A percentile compares a stretch with the other conserved stretches of the same genome.
Conservation (phyloP, 768 basidiomycete species). For the Cystobasidium onofrii region DNA sequence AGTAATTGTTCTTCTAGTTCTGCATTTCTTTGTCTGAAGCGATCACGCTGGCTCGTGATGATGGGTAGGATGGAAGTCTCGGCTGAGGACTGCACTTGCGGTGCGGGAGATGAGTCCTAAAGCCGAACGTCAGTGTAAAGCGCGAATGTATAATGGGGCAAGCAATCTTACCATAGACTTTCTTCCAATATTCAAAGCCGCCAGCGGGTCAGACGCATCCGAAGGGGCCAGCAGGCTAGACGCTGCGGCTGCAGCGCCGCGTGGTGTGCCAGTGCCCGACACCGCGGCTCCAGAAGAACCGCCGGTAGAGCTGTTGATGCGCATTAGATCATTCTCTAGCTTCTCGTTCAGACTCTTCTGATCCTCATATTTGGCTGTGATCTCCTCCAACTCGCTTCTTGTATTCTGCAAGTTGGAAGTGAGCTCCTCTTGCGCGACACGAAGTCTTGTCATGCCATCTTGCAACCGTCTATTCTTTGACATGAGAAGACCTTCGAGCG, state of each 20-base stretch:
- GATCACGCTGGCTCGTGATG: slow-evolving; percentile 90
- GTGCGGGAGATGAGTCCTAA: slow-evolving; percentile 48
- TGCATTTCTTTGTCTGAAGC: slow-evolving; percentile 94
- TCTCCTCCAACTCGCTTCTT: slow-evolving; percentile 55
- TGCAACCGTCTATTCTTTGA: slow-evolving; percentile 86
- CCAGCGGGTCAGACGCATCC: slow-evolving; percentile 54
- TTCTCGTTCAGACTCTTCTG: slow-evolving; percentile 75
- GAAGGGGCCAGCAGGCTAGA: slow-evolving; percentile 43
- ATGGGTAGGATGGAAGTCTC: slow-evolving; percentile 97
- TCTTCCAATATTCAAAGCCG: slow-evolving; percentile 64
- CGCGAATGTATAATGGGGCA: background rate
- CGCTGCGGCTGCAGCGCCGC: background rate
- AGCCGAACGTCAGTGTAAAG: background rate
- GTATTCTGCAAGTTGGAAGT: slow-evolving; percentile 59
- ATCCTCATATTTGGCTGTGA: slow-evolving; percentile 63
- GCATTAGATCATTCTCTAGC: slow-evolving; percentile 80
- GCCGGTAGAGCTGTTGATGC: slow-evolving; percentile 57
- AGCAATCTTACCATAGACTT: slow-evolving; percentile 43
- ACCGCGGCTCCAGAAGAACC: background rate
- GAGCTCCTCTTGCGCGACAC: slow-evolving; percentile 75
- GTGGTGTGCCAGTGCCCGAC: background rate
- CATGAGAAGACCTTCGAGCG: slow-evolving; percentile 81
- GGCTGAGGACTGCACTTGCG: slow-evolving; percentile 64
- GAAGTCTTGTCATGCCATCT: slow-evolving; percentile 83
- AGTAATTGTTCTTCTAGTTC: slow-evolving; percentile 97